Percentiles rank a stretch among this genome's conserved stretches.
These are phyloP conservation scores for Erigeron philadelphicus DNA, from an alignment of 140 eudicot species.

Conservation along the genomic window DNA sequence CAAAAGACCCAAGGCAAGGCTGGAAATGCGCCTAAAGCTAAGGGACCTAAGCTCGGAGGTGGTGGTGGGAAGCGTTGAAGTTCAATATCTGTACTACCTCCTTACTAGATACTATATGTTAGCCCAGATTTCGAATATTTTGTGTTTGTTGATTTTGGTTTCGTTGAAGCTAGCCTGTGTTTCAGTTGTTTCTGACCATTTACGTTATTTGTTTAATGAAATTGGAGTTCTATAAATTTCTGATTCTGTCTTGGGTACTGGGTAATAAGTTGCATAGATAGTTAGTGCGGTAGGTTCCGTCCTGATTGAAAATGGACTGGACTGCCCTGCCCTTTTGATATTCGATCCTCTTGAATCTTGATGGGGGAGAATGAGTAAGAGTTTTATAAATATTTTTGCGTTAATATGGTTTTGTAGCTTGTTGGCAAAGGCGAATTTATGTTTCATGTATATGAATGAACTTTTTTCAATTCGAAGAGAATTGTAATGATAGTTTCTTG, in stretches of 20 bases:
- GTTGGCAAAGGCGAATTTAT: too few relatives aligned
- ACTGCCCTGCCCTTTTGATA: too few relatives aligned
- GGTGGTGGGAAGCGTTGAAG: constrained; percentile 62
- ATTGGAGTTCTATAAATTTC: constrained; percentile 9
- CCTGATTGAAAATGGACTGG: neutral
- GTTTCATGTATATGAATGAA: too few relatives aligned
- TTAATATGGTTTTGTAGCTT: too few relatives aligned
- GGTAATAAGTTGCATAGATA: neutral
- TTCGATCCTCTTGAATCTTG: too few relatives aligned
- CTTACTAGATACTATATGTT: constrained; percentile 19
- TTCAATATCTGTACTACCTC: neutral
- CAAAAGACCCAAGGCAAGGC: constrained; percentile 38
- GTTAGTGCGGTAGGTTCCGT: neutral
- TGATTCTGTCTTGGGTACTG: neutral
- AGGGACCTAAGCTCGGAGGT: constrained; percentile 58
- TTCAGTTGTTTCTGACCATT: constrained; percentile 14
- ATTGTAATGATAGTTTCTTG: too few relatives aligned
- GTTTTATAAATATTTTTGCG: too few relatives aligned
- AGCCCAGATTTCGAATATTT: constrained; percentile 21
- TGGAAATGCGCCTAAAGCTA: constrained; percentile 40
- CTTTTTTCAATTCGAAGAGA: too few relatives aligned
- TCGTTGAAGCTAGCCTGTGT: constrained; percentile 17
- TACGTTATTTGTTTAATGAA: constrained; percentile 14
- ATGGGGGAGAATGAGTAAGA: too few relatives aligned
- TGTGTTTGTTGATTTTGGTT: constrained; percentile 10